Percentiles rank a stretch among this genome's conserved stretches.
phyloP scores from a whole-genome alignment of 73 alveolate species.

The Diophrys sp. region DNA sequence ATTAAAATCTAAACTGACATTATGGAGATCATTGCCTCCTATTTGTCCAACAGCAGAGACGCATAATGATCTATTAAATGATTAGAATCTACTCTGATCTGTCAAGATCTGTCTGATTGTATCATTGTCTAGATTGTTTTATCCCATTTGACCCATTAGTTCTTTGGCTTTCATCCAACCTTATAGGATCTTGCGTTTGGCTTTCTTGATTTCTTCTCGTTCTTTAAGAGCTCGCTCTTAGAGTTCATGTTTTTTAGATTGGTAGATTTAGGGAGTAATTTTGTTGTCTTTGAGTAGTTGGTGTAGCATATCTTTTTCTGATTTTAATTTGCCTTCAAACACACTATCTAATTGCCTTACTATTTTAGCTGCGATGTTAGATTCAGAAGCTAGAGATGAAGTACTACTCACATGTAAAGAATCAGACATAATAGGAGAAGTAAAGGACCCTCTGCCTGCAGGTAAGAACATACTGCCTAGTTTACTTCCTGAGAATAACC shows the following conservation, averaged over 20 bases:
- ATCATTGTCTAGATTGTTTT: neutral
- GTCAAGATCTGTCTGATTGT: neutral
- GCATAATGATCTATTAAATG: neutral
- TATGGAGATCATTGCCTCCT: no score
- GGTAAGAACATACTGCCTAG: no score
- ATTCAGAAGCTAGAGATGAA: no score
- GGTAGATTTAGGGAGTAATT: neutral
- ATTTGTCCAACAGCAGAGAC: neutral
- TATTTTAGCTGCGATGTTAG: neutral
- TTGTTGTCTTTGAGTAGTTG: neutral
- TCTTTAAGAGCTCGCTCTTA: neutral
- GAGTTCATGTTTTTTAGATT: neutral
- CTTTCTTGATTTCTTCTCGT: neutral
- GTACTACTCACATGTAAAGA: no score
- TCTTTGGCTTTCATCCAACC: neutral
- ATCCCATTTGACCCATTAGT: neutral
- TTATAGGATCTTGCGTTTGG: neutral
- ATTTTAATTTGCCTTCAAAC: neutral
- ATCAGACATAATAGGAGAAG: no score
- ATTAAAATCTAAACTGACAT: neutral
- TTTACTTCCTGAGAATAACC: no score
- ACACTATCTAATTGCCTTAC: neutral
- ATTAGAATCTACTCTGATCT: neutral
- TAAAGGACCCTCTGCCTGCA: no score
- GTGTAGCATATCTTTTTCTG: neutral